Evolutionary conservation across 805 yeast species (phyloP), one percentile per base, ranked within the genome.

Genomic region (Saccharomyces mikatae): DNA sequence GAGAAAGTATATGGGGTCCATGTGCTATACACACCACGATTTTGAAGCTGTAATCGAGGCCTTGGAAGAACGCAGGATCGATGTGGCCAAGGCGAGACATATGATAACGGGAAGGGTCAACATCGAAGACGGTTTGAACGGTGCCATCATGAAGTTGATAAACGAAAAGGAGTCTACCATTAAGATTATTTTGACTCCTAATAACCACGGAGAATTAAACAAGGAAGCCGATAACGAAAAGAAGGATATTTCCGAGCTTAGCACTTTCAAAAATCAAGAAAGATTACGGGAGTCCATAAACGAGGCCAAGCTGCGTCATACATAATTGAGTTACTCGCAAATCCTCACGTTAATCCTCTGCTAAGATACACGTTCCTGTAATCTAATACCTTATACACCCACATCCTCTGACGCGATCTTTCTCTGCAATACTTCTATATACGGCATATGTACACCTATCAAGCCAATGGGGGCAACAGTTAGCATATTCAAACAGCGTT

Each of bases 1-100:
- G 65, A 82, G 80, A 62, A 65, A 66, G 46, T 72, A 79, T 31
- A 76, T 81, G 32, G 88, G 87, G 2, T 81, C 86, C 0, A 81
- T 83, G 78, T 81, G 87, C 59, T 83, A 83, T 63, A 78, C 80
- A 3, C 72, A 75, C 44, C 72, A 71, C 54, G 89, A 83, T 66
- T 83, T 83, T 58, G 79, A 75, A 63, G 81, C 77, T 50, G 87
- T 83, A 2, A 72, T 82, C 28, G 70, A 68, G 1, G 84, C 86
- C 14, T 69, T 83, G 52, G 75, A 72, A 6, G 60, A 68, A 2
- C 82, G 83, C 8, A 58, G 62, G 46, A 79, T 83, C 51, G 72
- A 70, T 50, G 58, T 75, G 3, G 76, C 76, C 26, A 73, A 72
- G 49, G 77, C 80, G 8, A 72, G 66, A 58, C 63, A 71, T 27